Conservation (phyloP, 169 alveolate species). For the Gregarina niphandrodes region DNA sequence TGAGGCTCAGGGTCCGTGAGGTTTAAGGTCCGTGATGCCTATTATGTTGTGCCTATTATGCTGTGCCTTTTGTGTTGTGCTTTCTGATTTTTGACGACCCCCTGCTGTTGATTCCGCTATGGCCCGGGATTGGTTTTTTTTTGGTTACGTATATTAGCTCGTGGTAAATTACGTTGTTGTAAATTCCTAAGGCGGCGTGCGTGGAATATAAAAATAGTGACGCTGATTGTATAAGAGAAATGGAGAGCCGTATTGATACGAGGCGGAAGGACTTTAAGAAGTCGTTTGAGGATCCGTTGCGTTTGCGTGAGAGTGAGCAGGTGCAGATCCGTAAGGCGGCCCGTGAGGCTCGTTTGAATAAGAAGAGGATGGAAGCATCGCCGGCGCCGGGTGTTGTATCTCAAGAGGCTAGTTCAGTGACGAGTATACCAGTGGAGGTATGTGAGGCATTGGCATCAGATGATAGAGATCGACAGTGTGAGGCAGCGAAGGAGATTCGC, state of each 20-base stretch:
- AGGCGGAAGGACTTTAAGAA: constrained; percentile 16
- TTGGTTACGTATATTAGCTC: no score
- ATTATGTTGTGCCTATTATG: no score
- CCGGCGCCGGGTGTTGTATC: constrained; percentile 14
- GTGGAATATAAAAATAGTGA: no score
- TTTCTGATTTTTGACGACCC: no score
- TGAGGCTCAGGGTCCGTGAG: no score
- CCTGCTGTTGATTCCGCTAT: no score
- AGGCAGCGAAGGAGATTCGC: constrained; percentile 36
- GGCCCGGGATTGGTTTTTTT: no score
- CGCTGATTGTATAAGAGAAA: no score
- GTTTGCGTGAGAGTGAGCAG: constrained; percentile 59
- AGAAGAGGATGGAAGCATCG: constrained; percentile 28
- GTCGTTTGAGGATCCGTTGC: constrained; percentile 55
- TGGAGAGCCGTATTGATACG: constrained; percentile 16
- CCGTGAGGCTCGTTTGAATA: constrained; percentile 50
- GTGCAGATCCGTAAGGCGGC: constrained; percentile 62
- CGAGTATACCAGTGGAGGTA: not conserved
- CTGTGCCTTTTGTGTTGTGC: no score
- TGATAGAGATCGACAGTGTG: constrained; percentile 4
- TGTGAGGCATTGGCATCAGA: constrained; percentile 1
- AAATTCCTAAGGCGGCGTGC: no score
- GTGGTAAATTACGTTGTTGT: no score
- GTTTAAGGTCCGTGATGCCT: no score
- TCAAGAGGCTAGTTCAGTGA: not conserved